Evolutionary conservation across 441 rosid species (phyloP).

Genomic region (Adansonia grandidieri): DNA sequence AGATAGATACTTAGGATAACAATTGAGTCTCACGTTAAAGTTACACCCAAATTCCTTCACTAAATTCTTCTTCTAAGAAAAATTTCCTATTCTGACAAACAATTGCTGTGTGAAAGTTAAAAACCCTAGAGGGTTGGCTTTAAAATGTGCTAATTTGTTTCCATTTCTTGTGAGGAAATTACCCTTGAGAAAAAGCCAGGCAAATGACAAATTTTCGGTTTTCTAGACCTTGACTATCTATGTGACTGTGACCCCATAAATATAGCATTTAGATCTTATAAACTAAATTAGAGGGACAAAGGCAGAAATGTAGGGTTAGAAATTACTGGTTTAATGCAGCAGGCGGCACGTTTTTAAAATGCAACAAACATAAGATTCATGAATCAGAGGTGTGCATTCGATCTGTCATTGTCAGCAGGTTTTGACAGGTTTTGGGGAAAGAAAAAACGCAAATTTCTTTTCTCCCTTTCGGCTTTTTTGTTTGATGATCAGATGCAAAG

Average conservation of each 20-base stretch:
- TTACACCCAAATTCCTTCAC: too few species aligned
- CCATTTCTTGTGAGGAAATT: not conserved
- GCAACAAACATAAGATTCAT: not conserved
- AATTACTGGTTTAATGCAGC: not conserved
- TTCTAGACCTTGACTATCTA: too few species aligned
- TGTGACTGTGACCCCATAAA: not conserved
- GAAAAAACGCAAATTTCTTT: not conserved
- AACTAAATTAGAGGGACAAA: not conserved
- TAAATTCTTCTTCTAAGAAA: too few species aligned
- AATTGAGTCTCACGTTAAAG: too few species aligned
- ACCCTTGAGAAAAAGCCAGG: not conserved
- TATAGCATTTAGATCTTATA: too few species aligned
- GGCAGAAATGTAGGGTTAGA: not conserved
- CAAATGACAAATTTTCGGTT: not conserved
- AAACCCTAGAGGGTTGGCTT: too few species aligned
- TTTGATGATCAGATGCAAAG: not conserved
- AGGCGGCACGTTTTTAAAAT: slow-evolving; percentile 9
- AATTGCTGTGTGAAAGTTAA: too few species aligned
- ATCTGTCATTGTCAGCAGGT: not conserved
- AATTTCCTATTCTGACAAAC: too few species aligned
- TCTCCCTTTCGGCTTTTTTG: not conserved
- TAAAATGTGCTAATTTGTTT: not conserved
- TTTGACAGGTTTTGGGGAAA: not conserved
- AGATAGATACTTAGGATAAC: too few species aligned
- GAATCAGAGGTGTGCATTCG: not conserved